phyloP scores from a whole-genome alignment of 2,329 filamentous ascomycete genomes.

The Berkeleyomyces rouxiae region DNA sequence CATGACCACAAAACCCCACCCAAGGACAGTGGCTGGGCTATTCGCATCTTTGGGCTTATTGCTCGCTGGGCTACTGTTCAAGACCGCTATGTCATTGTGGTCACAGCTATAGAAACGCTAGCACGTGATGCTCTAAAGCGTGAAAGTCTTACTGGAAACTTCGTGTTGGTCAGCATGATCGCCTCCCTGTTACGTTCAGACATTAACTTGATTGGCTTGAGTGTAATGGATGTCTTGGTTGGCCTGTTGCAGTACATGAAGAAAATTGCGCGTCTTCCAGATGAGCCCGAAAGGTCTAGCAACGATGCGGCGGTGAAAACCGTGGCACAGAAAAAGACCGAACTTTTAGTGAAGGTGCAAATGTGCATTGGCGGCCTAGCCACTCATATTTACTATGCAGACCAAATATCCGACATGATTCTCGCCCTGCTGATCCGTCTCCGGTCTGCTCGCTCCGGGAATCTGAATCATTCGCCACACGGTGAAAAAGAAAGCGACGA shows the following conservation, averaged over 20 bases:
- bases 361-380: constrained; percentile 79
- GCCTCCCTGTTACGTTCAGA: constrained; percentile 71
- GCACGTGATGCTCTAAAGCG: constrained; percentile 51
- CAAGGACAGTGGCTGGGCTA: constrained; percentile 54
- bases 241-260: constrained; percentile 74
- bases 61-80: constrained; percentile 85
- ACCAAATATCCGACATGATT: constrained; percentile 92
- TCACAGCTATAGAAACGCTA: constrained; percentile 64
- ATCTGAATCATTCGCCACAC: constrained; percentile 27
- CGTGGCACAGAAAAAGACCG: constrained; percentile 31
- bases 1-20: constrained; percentile 25
- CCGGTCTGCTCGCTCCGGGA: constrained; percentile 41
- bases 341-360: constrained; percentile 55
- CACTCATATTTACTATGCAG: constrained; percentile 90
- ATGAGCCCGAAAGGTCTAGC: constrained; percentile 18
- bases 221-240: constrained; percentile 85
- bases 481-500: constrained; percentile 29
- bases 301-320: constrained; percentile 23
- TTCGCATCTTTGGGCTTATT: constrained; percentile 62
- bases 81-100: constrained; percentile 78
- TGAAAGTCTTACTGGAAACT: constrained; percentile 54
- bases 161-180: constrained; percentile 61
- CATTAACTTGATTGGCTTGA: constrained; percentile 86
- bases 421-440: constrained; percentile 61
- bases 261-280: constrained; percentile 51